A percentile compares a stretch with the other conserved stretches of the same genome.
phyloP scores from a whole-genome alignment of 257 asterid species.

The Fraxinus excelsior region DNA sequence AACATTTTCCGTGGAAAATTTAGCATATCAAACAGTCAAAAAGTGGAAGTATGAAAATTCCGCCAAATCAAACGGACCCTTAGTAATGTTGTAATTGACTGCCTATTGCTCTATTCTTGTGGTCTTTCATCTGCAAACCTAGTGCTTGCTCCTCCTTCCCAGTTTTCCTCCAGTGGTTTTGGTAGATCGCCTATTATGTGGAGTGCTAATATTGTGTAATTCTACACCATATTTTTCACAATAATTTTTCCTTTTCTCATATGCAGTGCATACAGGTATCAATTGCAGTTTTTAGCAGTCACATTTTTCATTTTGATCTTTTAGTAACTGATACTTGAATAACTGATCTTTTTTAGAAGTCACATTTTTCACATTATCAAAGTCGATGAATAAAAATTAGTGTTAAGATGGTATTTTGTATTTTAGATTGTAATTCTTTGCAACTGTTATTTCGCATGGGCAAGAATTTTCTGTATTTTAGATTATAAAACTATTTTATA shows the following conservation, averaged over 20 bases:
- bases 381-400: not conserved
- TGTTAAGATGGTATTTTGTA: conserved; percentile 12
- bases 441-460: conserved; percentile 13
- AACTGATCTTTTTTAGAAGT: not conserved
- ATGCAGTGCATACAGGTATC: not conserved
- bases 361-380: not conserved
- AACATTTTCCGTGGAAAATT: no score
- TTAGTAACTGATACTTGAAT: conserved; percentile 5
- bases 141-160: conserved; percentile 5
- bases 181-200: conserved; percentile 7
- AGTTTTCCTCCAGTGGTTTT: not conserved
- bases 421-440: conserved; percentile 13
- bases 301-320: not conserved
- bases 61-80: no score
- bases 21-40: no score
- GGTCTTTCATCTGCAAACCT: not conserved
- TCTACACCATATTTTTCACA: not conserved
- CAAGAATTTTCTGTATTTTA: not conserved
- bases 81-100: conserved; percentile 12
- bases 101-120: conserved; percentile 14
- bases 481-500: no score
- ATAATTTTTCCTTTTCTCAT: conserved; percentile 7
- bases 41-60: no score
- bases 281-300: conserved; percentile 15
- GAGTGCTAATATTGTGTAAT: conserved; percentile 1